Conservation (phyloP, 352 stramenopile species). For the Pythium inflatum region DNA sequence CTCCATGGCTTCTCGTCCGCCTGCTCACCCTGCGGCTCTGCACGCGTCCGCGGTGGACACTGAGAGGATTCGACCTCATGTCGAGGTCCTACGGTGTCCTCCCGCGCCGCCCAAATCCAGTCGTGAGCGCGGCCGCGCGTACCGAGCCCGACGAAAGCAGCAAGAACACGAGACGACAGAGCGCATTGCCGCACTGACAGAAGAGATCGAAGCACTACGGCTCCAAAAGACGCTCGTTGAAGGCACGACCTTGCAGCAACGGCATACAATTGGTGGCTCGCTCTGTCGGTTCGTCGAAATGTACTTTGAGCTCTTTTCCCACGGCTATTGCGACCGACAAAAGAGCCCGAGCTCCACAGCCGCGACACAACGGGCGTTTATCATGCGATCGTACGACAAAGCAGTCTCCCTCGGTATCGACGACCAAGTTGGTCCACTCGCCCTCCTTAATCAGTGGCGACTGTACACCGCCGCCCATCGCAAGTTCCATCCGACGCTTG, state of each 20-base stretch:
- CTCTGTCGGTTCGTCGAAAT: slow-evolving; percentile 1
- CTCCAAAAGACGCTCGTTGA: background rate
- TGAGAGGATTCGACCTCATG: background rate
- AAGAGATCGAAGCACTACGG: background rate
- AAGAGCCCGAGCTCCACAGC: background rate
- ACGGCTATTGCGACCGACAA: background rate
- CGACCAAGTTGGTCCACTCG: background rate
- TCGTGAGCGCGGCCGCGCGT: slow-evolving; percentile 16
- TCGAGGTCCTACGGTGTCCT: slow-evolving; percentile 1
- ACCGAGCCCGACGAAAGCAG: slow-evolving; percentile 3
- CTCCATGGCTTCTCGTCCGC: no score
- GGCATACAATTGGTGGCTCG: background rate
- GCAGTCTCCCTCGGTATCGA: background rate
- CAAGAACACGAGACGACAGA: background rate
- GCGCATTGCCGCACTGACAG: background rate
- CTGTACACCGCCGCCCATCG: background rate
- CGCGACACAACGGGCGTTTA: background rate
- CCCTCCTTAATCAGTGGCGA: background rate
- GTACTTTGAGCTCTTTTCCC: background rate
- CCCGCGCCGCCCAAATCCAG: background rate
- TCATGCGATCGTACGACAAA: background rate
- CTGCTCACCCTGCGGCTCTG: no score
- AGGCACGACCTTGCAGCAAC: background rate
- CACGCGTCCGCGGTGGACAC: no score
- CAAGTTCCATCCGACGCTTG: background rate